Conservation (phyloP, 129 eudicot genomes). For the Flaveria brownii region DNA sequence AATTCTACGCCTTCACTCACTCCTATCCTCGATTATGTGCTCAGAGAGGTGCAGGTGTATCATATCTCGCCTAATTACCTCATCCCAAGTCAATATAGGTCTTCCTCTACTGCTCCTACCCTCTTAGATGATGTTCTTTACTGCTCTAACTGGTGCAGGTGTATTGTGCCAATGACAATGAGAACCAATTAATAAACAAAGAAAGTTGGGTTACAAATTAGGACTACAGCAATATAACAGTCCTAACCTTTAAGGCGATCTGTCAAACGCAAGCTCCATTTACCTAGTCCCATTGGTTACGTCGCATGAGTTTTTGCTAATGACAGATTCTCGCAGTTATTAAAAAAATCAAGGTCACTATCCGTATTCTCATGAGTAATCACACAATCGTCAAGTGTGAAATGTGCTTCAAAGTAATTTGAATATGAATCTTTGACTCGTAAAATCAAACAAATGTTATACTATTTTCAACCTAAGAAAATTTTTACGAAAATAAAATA, state of each 20-base stretch:
- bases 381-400: background rate
- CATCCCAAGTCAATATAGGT: too few species aligned
- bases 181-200: background rate
- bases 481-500: constrained; percentile 9
- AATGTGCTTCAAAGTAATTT: background rate
- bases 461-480: background rate
- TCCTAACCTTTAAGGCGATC: too few species aligned
- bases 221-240: background rate
- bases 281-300: background rate
- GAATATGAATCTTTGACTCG: background rate
- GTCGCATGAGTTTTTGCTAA: too few species aligned
- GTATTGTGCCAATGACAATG: too few species aligned
- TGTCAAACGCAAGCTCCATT: background rate
- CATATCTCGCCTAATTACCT: too few species aligned
- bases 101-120: too few species aligned
- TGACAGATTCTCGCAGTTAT: background rate
- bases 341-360: background rate
- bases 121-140: too few species aligned
- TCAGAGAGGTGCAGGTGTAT: too few species aligned
- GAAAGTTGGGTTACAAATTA: background rate
- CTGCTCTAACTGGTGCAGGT: too few species aligned
- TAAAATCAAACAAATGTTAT: background rate
- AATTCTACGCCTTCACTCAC: too few species aligned
- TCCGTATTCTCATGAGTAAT: background rate
- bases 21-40: too few species aligned